These are phyloP conservation scores for Cadophora malorum DNA, from an alignment of 2,329 filamentous ascomycete species.

Conservation along the genomic window DNA sequence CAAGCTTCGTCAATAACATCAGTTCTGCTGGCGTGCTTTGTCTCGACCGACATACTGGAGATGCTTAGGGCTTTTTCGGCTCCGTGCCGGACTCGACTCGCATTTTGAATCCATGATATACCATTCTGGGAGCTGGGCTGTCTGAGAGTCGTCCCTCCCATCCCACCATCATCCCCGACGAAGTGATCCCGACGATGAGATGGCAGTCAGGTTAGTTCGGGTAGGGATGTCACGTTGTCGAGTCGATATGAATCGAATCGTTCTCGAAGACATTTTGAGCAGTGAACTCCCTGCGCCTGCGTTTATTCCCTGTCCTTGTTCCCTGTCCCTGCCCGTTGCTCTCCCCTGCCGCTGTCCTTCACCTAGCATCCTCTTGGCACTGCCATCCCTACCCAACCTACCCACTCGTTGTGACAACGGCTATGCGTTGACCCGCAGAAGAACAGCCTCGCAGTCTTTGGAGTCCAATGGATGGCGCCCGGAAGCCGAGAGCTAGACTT, in stretches of 20 bases:
- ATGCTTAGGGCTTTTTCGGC: not conserved
- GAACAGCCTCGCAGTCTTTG: conserved; percentile 33
- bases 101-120: not conserved
- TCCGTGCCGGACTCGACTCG: not conserved
- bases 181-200: conserved; percentile 6
- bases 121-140: conserved; percentile 8
- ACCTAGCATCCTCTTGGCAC: conserved; percentile 19
- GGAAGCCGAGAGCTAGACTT: conserved; percentile 12
- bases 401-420: conserved; percentile 39
- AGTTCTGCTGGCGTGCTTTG: not conserved
- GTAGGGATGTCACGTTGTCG: conserved; percentile 13
- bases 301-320: not conserved
- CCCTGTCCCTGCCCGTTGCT: conserved; percentile 3
- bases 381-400: not conserved
- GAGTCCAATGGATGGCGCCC: conserved; percentile 39
- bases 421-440: conserved; percentile 41
- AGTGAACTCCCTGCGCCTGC: conserved; percentile 13
- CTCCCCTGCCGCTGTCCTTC: conserved; percentile 18
- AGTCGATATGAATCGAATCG: conserved; percentile 12
- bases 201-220: not conserved
- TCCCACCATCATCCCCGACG: conserved; percentile 6
- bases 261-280: conserved; percentile 13
- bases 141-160: not conserved
- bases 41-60: conserved; percentile 10
- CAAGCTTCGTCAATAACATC: not conserved